Evolutionary conservation across 2,329 filamentous ascomycete genomes (phyloP), one percentile per base, ranked within the genome.

Genomic region (Fusarium heterosporum): DNA sequence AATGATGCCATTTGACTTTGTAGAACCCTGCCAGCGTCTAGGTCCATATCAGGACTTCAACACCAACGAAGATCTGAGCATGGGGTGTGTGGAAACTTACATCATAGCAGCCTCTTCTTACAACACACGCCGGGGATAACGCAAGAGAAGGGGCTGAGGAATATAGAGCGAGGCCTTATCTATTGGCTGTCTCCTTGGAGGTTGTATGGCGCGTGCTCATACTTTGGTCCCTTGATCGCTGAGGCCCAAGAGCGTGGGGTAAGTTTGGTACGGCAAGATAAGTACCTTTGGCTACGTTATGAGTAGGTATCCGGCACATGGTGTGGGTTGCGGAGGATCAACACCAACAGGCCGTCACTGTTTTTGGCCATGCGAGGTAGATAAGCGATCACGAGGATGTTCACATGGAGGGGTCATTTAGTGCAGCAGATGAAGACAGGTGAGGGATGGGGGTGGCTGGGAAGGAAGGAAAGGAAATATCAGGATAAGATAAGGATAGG

Each of bases 171-270:
- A 32, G 19, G 40, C 17, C 41, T 46, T 47, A 57, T 54, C 51
- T 41, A 65, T 61, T 68, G 55, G 64, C 26, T 57, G 26, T 41
- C 22, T 36, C 38, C 45, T 43, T 55, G 36, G 28, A 49, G 25
- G 48, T 50, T 39, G 25, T 36, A 11, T 40, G 47, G 64, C 64
- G 64, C 60, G 60, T 68, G 64, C 55, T 53, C 64, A 55, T 17
- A 25, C 53, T 61, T 52, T 68, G 64, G 54, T 64, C 64, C 64
- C 64, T 64, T 68, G 64, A 68, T 68, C 64, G 64, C 28, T 60
- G 28, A 50, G 49, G 30, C 45, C 48, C 46, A 53, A 53, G 41
- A 47, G 43, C 57, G 55, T 65, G 61, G 62, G 61, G 61, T 51
- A 61, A 36, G 14, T 16, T 36, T 36, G n/a, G 16, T 16, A 40